Percentiles rank a stretch among this genome's conserved stretches.
These are phyloP conservation scores for Saraca asoca DNA, from an alignment of 331 rosid genomes.

Conservation along the genomic window DNA sequence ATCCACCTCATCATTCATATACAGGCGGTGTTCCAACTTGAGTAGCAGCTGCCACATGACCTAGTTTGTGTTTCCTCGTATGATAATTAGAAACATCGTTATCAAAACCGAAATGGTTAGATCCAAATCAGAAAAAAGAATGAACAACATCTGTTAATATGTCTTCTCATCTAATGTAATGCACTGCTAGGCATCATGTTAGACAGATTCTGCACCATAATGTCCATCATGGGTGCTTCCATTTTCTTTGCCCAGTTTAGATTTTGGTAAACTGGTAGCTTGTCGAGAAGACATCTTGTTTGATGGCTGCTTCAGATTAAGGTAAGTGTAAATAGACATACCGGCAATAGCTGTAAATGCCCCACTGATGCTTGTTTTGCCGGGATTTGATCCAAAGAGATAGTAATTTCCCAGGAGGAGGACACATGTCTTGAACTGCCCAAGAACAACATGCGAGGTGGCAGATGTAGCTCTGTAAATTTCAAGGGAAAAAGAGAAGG, in stretches of 20 bases:
- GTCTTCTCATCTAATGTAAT: slow-evolving; percentile 24
- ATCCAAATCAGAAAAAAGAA: slow-evolving; percentile 30
- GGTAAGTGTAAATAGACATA: slow-evolving; percentile 75
- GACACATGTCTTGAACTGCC: slow-evolving; percentile 92
- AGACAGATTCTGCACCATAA: slow-evolving; percentile 74
- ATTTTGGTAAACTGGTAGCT: slow-evolving; percentile 61
- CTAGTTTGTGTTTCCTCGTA: slow-evolving; percentile 1
- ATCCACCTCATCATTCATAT: slow-evolving; percentile 44
- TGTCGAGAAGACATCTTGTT: slow-evolving; percentile 62
- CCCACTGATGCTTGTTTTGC: slow-evolving; percentile 72
- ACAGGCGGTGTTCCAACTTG: slow-evolving; percentile 39
- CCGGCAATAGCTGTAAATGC: slow-evolving; percentile 88
- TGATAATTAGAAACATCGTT: slow-evolving; percentile 28
- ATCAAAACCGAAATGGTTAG: slow-evolving; percentile 44
- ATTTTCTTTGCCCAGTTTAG: slow-evolving; percentile 79
- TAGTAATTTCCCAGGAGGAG: slow-evolving; percentile 87
- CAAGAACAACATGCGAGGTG: slow-evolving; percentile 86
- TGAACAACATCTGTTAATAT: slow-evolving; percentile 33
- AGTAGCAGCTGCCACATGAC: slow-evolving; percentile 25
- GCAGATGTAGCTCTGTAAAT: slow-evolving; percentile 91
- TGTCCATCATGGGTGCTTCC: slow-evolving; percentile 60
- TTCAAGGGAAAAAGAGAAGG: neutral
- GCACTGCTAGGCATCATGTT: slow-evolving; percentile 33
- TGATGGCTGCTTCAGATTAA: slow-evolving; percentile 60
- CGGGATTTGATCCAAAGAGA: slow-evolving; percentile 84